Evolutionary conservation across 192 early-diverging fungal species (phyloP).

Genomic region (Linnemannia schmuckeri): DNA sequence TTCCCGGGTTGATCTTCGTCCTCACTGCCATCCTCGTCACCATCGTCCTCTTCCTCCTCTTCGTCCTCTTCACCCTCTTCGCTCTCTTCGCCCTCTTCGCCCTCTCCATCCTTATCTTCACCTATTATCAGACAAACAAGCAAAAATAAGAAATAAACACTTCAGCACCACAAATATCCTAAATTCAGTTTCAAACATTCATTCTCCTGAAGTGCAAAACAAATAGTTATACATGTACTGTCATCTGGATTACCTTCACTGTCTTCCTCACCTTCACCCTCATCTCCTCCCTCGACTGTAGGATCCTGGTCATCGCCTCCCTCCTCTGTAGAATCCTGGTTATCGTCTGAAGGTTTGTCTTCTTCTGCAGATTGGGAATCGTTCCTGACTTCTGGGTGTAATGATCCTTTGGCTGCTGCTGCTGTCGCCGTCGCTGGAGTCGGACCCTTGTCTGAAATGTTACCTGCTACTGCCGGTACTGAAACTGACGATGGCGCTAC

Average conservation of each 20-base stretch:
- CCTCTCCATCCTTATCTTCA: neutral
- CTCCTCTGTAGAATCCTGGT: neutral
- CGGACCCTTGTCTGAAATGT: neutral
- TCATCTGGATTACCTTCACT: neutral
- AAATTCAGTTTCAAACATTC: neutral
- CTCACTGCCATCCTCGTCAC: neutral
- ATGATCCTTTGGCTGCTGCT: neutral
- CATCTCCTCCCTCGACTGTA: neutral
- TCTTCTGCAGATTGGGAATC: neutral
- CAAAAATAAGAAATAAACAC: neutral
- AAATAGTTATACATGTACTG: neutral
- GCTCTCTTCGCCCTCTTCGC: neutral
- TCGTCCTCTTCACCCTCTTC: neutral
- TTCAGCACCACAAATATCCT: neutral
- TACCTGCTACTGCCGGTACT: neutral
- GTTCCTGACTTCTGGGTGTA: conserved; percentile 7
- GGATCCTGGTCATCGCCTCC: neutral
- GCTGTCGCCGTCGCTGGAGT: neutral
- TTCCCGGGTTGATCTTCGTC: neutral
- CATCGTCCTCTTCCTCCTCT: conserved; percentile 1
- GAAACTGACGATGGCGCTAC: neutral
- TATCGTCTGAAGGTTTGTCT: neutral
- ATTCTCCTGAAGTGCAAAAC: neutral
- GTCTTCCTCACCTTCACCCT: neutral
- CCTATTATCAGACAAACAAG: neutral